These are phyloP conservation scores for Chlamydomonas incerta DNA, from an alignment of 139 green algal genomes.

Conservation along the genomic window DNA sequence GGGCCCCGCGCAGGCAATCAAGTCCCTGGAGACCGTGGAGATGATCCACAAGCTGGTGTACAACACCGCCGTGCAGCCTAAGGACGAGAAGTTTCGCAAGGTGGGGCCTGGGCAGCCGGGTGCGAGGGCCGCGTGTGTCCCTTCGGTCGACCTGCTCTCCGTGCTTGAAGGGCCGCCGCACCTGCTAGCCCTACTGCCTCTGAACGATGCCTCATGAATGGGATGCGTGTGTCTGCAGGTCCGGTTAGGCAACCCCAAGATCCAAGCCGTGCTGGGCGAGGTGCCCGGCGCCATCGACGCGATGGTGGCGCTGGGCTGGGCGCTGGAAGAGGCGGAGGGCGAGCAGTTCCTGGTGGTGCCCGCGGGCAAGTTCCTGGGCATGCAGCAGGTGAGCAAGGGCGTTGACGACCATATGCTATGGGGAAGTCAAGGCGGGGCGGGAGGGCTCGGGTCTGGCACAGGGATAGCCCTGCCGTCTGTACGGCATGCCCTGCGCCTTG, in stretches of 20 bases:
- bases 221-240: background rate
- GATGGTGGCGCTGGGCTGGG: constrained; percentile 50
- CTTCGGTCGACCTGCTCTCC: too few relatives aligned
- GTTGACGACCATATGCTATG: too few relatives aligned
- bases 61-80: constrained; percentile 34
- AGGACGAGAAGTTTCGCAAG: constrained; percentile 35
- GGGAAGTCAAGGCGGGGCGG: too few relatives aligned
- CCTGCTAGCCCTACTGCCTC: too few relatives aligned
- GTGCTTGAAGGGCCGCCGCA: too few relatives aligned
- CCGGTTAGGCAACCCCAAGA: constrained; percentile 23
- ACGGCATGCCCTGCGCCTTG: too few relatives aligned
- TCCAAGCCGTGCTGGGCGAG: constrained; percentile 20
- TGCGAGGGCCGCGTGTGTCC: too few relatives aligned
- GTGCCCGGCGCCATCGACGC: constrained; percentile 28
- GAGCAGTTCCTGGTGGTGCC: constrained; percentile 43
- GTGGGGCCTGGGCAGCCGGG: too few relatives aligned
- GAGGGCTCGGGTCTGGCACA: too few relatives aligned
- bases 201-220: too few relatives aligned
- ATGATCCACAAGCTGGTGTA: constrained; percentile 41
- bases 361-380: constrained; percentile 47
- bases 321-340: constrained; percentile 37
- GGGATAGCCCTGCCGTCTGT: too few relatives aligned
- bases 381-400: constrained; percentile 49
- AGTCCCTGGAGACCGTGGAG: constrained; percentile 27
- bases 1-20: background rate